Base-by-base conservation (phyloP, 2,329 filamentous ascomycete genomes). In the Pseudocercospora crystallina region DNA sequence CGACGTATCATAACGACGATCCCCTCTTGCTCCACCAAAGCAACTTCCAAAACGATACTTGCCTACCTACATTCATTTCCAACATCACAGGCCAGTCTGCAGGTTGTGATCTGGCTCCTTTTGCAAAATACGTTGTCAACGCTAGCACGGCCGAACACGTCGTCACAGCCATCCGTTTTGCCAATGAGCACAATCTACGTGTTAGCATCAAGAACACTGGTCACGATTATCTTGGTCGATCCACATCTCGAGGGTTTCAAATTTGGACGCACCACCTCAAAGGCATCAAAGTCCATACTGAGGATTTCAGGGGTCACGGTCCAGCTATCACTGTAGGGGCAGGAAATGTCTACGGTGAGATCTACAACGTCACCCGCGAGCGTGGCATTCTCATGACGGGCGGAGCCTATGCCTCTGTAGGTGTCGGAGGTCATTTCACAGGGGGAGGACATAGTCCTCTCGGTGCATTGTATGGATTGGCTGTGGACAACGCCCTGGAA, bases 151-250 rank as follows among this genome's bases (percentile, higher is more conserved):
- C 29, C 11, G 15, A 29, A n/a, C 43, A 52, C 20, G 39, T 52
- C 20, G 32, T 26, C 8, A 38, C 33, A 2, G 44, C 36, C 5
- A 35, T 52, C 20, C 13, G 14, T 11, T 52, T 52, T 26, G 49
- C 49, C 10, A 36, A 42, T 14, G 13, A 73, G 8, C 65, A 77
- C 55, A 79, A 78, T 57, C 66, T 83, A 36, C 75, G 80, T 2
- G 60, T 83, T 0, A 68, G 81, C 2, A 54, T 73, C 11, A 63
- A 67, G 5, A 73, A 72, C 54, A 73, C 69, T 0, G 71, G 73
- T 2, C 72, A 76, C 15, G 33, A 50, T 57, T 43, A 41, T 13
- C 38, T 32, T 31, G 39, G 39, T 8, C 26, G 33, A 2, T 31
- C 15, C 3, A 37, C 20, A 2, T 49, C 26, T 2, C 13, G 17